Conservation (phyloP, 2,329 filamentous ascomycete genomes). For the Thermoascus crustaceus region DNA sequence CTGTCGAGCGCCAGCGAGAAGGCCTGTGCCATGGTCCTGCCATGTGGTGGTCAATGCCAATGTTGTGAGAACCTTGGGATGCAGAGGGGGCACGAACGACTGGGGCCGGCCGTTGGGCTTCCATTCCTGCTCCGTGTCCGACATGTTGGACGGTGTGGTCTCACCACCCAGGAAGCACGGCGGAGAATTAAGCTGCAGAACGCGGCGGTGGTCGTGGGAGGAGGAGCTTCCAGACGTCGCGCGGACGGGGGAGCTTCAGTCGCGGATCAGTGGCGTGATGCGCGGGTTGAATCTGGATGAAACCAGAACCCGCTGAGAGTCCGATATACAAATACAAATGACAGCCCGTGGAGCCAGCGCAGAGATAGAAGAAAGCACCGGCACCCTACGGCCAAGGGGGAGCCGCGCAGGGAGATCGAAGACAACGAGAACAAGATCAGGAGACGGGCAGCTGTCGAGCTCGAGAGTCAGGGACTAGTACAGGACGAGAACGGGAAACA, state of each 20-base stretch:
- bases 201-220: too few relatives aligned
- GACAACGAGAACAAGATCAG: conserved; percentile 1
- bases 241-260: conserved; percentile 1
- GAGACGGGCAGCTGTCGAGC: background rate
- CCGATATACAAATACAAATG: conserved; percentile 1
- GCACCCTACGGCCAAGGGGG: conserved; percentile 1
- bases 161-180: background rate
- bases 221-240: background rate
- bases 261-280: conserved; percentile 1
- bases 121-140: conserved; percentile 68
- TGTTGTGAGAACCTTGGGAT: conserved; percentile 4
- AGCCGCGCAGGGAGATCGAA: background rate
- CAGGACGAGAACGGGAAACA: background rate
- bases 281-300: conserved; percentile 5
- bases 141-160: conserved; percentile 25
- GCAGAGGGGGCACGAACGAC: conserved; percentile 55
- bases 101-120: conserved; percentile 73
- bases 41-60: conserved; percentile 16
- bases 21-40: conserved; percentile 75
- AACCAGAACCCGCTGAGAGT: conserved; percentile 25
- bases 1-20: conserved; percentile 82
- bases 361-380: background rate
- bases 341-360: background rate
- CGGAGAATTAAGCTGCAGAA: too few relatives aligned
- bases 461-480: background rate